These are phyloP conservation scores for Beauveria sp. DNA, from an alignment of 2,329 filamentous ascomycete genomes.

Conservation along the genomic window DNA sequence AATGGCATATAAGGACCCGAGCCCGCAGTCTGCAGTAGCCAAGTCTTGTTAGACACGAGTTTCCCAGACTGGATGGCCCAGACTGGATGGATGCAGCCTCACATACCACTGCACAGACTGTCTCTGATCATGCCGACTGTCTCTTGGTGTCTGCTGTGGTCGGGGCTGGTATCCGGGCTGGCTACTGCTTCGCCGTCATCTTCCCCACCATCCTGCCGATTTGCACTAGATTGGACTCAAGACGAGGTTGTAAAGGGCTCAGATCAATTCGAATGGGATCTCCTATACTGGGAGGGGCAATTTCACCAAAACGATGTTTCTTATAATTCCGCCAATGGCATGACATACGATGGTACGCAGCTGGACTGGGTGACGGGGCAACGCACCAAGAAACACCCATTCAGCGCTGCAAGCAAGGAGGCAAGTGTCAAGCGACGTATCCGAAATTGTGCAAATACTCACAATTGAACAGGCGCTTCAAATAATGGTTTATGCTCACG, in stretches of 20 bases:
- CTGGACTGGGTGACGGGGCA: constrained; percentile 30
- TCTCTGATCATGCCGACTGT: not conserved
- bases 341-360: constrained; percentile 33
- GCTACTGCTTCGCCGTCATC: not conserved
- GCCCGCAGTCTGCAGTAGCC: not conserved
- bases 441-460: not conserved
- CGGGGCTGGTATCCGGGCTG: not conserved
- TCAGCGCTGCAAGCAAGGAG: constrained; percentile 33
- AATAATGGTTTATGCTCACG: constrained; percentile 36
- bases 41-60: not conserved
- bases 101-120: not conserved
- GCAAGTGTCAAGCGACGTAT: constrained; percentile 8
- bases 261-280: constrained; percentile 26
- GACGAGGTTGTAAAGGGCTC: constrained; percentile 22
- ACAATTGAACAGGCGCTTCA: constrained; percentile 26
- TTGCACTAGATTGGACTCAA: constrained; percentile 23
- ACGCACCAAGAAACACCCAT: constrained; percentile 27
- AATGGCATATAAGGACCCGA: not conserved
- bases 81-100: not conserved
- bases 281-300: constrained; percentile 37
- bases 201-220: constrained; percentile 22
- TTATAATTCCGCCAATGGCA: constrained; percentile 34
- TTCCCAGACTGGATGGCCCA: not conserved
- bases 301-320: constrained; percentile 34
- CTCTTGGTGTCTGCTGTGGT: not conserved